Evolutionary conservation across 768 basidiomycete species (phyloP).

Genomic region (Pseudohyphozyma bogoriensis): DNA sequence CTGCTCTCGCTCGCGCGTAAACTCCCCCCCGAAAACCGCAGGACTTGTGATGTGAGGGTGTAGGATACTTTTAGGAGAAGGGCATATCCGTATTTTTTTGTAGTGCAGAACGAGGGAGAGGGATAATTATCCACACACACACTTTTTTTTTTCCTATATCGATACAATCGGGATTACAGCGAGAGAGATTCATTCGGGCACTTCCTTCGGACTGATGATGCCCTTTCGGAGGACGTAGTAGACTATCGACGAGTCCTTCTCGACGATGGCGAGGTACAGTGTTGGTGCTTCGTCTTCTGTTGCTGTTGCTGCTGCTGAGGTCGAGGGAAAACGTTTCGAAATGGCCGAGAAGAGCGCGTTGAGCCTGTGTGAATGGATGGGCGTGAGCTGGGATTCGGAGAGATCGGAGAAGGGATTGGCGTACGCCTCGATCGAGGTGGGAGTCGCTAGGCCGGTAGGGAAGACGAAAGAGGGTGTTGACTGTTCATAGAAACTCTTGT

Average conservation of each 20-base stretch:
- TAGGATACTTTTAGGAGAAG: too few species aligned
- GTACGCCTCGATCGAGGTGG: slow-evolving; percentile 18
- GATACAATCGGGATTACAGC: too few species aligned
- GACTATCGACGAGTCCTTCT: slow-evolving; percentile 26
- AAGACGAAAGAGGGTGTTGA: slow-evolving; percentile 7
- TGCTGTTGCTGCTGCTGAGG: neutral
- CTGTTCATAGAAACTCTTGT: neutral
- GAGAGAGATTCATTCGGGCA: slow-evolving; percentile 26
- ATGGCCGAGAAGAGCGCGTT: slow-evolving; percentile 6
- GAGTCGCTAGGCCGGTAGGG: slow-evolving; percentile 12
- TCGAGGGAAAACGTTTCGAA: slow-evolving; percentile 2
- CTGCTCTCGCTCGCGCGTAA: neutral
- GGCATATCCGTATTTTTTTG: too few species aligned
- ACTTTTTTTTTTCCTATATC: too few species aligned
- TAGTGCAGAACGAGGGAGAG: too few species aligned
- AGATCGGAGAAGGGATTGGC: neutral
- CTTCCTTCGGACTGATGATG: slow-evolving; percentile 27
- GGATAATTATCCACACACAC: too few species aligned
- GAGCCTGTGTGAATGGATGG: slow-evolving; percentile 1
- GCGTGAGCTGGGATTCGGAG: neutral
- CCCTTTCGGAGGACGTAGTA: slow-evolving; percentile 28
- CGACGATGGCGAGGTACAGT: slow-evolving; percentile 25
- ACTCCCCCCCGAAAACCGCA: too few species aligned
- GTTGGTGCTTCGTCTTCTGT: neutral
- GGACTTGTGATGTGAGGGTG: too few species aligned